phyloP scores from a whole-genome alignment of 305 asterid genomes.

The Fraxinus nigra region DNA sequence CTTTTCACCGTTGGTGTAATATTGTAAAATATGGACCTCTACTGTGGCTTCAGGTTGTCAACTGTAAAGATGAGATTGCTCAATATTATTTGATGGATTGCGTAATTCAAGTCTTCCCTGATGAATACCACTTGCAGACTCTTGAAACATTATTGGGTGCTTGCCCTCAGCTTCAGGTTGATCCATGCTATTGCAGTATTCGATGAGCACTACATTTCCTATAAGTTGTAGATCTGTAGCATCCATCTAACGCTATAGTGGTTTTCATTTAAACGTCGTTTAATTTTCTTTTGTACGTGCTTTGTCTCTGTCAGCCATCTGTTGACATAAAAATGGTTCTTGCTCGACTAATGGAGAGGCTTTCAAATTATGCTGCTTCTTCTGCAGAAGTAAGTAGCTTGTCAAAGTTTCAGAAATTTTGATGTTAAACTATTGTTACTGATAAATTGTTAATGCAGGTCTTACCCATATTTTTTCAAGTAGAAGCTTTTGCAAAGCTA shows the following conservation, averaged over 20 bases:
- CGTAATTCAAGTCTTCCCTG: slow-evolving; percentile 97
- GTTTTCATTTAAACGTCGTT: slow-evolving; percentile 17
- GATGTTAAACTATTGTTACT: slow-evolving; percentile 26
- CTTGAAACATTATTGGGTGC: slow-evolving; percentile 89
- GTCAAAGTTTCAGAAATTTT: slow-evolving; percentile 20
- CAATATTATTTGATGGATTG: slow-evolving; percentile 97
- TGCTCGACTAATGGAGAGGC: slow-evolving; percentile 95
- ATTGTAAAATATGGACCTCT: slow-evolving; percentile 17
- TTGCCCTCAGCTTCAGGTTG: slow-evolving; percentile 98
- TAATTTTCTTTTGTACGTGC: slow-evolving; percentile 24
- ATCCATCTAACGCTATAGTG: slow-evolving; percentile 14
- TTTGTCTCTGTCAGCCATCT: slow-evolving; percentile 56
- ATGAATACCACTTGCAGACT: slow-evolving; percentile 94
- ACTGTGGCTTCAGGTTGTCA: slow-evolving; percentile 66
- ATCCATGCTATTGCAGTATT: slow-evolving; percentile 22
- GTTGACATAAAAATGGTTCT: slow-evolving; percentile 96
- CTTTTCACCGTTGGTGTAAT: slow-evolving; percentile 10
- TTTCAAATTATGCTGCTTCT: slow-evolving; percentile 93
- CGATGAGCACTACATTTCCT: slow-evolving; percentile 7
- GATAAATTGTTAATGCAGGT: slow-evolving; percentile 60
- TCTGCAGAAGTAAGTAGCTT: slow-evolving; percentile 72
- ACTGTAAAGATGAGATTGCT: slow-evolving; percentile 96
- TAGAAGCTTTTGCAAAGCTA: slow-evolving; percentile 92
- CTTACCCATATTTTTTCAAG: slow-evolving; percentile 92
- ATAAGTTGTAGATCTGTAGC: slow-evolving; percentile 14